Evolutionary conservation across 2,329 filamentous ascomycete genomes (phyloP).

Genomic region (Setomelanomma holmii): DNA sequence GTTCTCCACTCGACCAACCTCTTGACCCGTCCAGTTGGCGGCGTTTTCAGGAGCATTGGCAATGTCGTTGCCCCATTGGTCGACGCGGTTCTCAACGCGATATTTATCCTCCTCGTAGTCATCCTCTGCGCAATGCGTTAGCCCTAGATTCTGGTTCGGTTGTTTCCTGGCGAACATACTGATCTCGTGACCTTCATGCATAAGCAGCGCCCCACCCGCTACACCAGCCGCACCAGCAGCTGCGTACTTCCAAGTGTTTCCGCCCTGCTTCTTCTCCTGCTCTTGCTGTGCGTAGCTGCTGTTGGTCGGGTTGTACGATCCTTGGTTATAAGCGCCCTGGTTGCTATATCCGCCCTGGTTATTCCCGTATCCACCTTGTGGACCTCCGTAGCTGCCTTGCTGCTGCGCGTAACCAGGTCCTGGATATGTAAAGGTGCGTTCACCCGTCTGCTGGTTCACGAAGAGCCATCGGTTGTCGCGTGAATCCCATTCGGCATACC

Average conservation of each 20-base stretch:
- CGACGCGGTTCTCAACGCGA: conserved; percentile 17
- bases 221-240: conserved; percentile 32
- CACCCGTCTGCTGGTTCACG: conserved; percentile 33
- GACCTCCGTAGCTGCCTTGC: conserved; percentile 22
- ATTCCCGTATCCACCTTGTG: conserved; percentile 18
- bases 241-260: conserved; percentile 37
- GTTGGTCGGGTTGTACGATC: conserved; percentile 22
- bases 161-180: conserved; percentile 18
- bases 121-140: conserved; percentile 16
- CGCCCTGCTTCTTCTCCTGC: conserved; percentile 26
- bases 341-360: conserved; percentile 20
- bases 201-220: conserved; percentile 31
- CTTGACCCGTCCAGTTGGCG: conserved; percentile 29
- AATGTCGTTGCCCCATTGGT: conserved; percentile 27
- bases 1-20: conserved; percentile 31
- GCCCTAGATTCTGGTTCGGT: not conserved
- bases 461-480: conserved; percentile 34
- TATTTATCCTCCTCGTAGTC: conserved; percentile 26
- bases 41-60: conserved; percentile 32
- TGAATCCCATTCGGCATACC: conserved; percentile 31
- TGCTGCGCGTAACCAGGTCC: conserved; percentile 30
- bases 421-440: conserved; percentile 32
- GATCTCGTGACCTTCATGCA: conserved; percentile 36
- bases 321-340: conserved; percentile 23
- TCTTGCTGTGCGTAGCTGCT: conserved; percentile 16